phyloP scores from a whole-genome alignment of 164 flowering plant species.

The Macadamia integrifolia region DNA sequence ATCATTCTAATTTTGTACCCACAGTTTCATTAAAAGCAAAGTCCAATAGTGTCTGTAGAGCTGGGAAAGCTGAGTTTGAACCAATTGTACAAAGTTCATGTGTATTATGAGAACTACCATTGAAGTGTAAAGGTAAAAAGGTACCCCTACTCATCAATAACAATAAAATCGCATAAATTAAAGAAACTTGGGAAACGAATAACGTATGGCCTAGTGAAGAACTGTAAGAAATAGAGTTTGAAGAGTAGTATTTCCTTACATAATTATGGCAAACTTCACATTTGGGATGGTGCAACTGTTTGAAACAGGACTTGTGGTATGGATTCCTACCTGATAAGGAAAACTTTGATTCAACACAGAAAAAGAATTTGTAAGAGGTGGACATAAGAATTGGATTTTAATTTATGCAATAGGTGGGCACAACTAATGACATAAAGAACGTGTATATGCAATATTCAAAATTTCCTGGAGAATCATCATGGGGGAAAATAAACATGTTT shows the following conservation, averaged over 20 bases:
- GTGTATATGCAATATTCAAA: not conserved
- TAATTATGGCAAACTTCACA: constrained; percentile 95
- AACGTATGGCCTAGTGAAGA: no score
- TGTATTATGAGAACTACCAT: no score
- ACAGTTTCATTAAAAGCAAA: no score
- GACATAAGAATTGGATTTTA: not conserved
- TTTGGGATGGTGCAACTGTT: constrained; percentile 87
- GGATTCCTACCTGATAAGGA: constrained; percentile 83
- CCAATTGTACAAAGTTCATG: no score
- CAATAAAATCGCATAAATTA: no score
- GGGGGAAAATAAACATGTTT: not conserved
- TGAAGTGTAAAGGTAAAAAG: no score
- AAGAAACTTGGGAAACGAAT: no score
- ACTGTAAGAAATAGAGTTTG: not conserved
- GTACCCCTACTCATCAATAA: no score
- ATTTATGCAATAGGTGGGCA: not conserved
- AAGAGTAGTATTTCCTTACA: constrained; percentile 44
- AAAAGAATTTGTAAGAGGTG: constrained; percentile 26
- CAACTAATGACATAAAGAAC: not conserved
- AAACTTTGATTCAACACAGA: constrained; percentile 61
- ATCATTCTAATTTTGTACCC: no score
- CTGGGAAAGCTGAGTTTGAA: no score
- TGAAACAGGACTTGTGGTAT: constrained; percentile 87
- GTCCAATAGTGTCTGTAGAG: no score
- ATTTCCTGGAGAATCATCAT: not conserved